These are phyloP conservation scores for Talaromyces sp. DNA, from an alignment of 2,329 filamentous ascomycete genomes.

Conservation along the genomic window DNA sequence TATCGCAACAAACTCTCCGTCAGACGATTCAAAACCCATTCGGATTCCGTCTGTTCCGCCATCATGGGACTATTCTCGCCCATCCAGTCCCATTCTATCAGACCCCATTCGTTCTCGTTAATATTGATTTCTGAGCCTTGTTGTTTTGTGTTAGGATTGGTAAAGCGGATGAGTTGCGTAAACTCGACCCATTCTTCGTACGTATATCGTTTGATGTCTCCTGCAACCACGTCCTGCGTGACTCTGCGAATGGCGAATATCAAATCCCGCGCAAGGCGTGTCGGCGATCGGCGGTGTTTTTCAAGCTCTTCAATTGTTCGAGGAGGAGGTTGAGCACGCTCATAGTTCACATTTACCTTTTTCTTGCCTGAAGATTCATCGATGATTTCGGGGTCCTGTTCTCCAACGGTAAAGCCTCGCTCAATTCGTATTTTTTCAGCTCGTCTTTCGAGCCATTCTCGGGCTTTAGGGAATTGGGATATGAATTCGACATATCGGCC, in stretches of 20 bases:
- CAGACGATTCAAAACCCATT: conserved; percentile 65
- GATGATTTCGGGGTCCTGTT: conserved; percentile 14
- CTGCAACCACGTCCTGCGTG: conserved; percentile 59
- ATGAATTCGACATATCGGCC: conserved; percentile 55
- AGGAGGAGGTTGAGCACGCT: conserved; percentile 19
- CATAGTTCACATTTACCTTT: conserved; percentile 12
- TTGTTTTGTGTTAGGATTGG: conserved; percentile 25
- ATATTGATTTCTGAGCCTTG: conserved; percentile 31
- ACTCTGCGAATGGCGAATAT: conserved; percentile 68
- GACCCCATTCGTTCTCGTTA: conserved; percentile 56
- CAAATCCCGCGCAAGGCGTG: conserved; percentile 60
- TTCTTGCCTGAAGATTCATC: neutral
- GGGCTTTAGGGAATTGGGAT: conserved; percentile 43
- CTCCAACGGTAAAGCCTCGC: conserved; percentile 45
- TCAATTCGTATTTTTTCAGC: conserved; percentile 46
- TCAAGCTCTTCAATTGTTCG: conserved; percentile 46
- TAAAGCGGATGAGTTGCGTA: conserved; percentile 67
- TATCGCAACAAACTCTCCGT: conserved; percentile 61
- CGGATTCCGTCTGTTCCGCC: conserved; percentile 59
- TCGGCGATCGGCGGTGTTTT: conserved; percentile 50
- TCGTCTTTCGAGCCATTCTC: conserved; percentile 37
- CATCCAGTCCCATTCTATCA: conserved; percentile 71
- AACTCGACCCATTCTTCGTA: conserved; percentile 89
- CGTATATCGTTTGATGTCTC: conserved; percentile 62
- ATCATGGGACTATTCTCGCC: conserved; percentile 66